Conservation (phyloP, 148 eudicot species). For the Heliosperma pusillum region DNA sequence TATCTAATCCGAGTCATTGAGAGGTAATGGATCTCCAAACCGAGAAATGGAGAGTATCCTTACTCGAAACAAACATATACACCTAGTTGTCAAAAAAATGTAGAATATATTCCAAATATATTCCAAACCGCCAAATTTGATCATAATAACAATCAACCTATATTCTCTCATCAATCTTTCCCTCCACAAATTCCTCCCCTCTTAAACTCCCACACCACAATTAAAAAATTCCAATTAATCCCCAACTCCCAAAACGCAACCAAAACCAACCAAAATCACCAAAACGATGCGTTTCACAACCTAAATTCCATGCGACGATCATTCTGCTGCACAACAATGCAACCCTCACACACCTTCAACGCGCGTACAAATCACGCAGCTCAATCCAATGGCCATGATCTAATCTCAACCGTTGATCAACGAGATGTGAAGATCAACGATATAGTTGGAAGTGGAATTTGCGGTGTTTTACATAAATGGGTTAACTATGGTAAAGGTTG, state of each 20-base stretch:
- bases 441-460: slow-evolving; percentile 62
- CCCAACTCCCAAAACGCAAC: background rate
- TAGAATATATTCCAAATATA: no score
- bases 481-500: slow-evolving; percentile 91
- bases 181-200: background rate
- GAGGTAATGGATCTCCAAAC: no score
- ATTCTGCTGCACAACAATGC: slow-evolving; percentile 19
- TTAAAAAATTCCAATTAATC: background rate
- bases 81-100: no score
- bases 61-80: no score
- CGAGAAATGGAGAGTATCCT: no score
- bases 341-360: slow-evolving; percentile 6
- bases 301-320: background rate
- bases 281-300: slow-evolving; percentile 5
- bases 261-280: background rate
- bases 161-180: background rate
- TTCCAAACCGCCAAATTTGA: background rate
- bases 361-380: slow-evolving; percentile 2
- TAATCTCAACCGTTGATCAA: slow-evolving; percentile 23
- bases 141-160: background rate
- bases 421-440: slow-evolving; percentile 53
- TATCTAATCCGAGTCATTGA: no score
- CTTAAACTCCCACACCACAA: background rate
- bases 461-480: slow-evolving; percentile 75
- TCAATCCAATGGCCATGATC: slow-evolving; percentile 22